Percentiles rank a stretch among this genome's conserved stretches.
Conservation (phyloP, 257 asterid genomes). For the Nicotiana obtusifolia region DNA sequence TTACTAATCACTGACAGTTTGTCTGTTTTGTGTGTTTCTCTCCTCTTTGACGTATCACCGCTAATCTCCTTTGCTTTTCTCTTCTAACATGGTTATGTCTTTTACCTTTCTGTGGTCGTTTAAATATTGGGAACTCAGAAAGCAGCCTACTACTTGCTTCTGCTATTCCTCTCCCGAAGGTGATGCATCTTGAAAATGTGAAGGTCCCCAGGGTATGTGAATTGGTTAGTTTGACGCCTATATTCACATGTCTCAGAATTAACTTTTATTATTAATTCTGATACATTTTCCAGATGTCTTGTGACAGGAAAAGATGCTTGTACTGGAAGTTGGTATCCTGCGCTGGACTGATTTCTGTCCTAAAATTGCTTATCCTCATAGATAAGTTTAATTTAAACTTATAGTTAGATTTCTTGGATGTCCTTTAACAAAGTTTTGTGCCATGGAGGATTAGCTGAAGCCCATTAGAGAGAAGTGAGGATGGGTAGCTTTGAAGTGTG, state of each 20-base stretch:
- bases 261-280: constrained; percentile 30
- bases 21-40: constrained; percentile 19
- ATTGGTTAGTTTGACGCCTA: constrained; percentile 4
- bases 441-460: neutral
- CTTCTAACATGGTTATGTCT: constrained; percentile 23
- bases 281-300: constrained; percentile 47
- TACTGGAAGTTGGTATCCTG: neutral
- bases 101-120: constrained; percentile 15
- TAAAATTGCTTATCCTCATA: neutral
- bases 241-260: constrained; percentile 9
- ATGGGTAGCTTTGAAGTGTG: neutral
- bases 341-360: constrained; percentile 1
- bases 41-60: constrained; percentile 19
- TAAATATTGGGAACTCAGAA: constrained; percentile 31
- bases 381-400: neutral
- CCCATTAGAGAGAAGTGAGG: neutral
- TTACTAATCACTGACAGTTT: constrained; percentile 36
- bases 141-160: constrained; percentile 43
- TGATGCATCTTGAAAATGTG: constrained; percentile 33
- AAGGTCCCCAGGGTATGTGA: constrained; percentile 48
- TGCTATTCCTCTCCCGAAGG: constrained; percentile 32
- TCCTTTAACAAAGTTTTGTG: neutral
- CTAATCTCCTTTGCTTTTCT: constrained; percentile 9
- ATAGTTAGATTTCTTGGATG: neutral
- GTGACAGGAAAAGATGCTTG: constrained; percentile 46